Evolutionary conservation across 179 eudicot genomes (phyloP), one percentile per base, ranked within the genome.

Genomic region (Pouteria campechiana): DNA sequence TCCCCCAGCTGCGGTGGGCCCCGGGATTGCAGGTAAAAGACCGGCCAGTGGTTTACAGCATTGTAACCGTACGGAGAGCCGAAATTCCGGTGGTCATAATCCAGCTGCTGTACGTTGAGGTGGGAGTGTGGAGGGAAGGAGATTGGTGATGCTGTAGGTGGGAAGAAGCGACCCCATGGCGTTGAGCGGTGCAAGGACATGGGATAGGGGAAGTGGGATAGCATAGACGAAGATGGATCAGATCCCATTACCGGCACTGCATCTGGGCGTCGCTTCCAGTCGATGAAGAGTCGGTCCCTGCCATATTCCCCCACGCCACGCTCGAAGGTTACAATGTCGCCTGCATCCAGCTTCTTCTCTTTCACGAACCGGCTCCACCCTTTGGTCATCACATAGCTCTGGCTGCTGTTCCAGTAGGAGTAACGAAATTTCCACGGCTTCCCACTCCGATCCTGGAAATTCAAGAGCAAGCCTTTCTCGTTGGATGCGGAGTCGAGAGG

Each of bases 351-450:
- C 64, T 44, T 50, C 59, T 84, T 88, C 52, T 88, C 97, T 64
- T 88, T 88, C 17, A 87, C 96, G 29, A 76, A 87, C 4, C 96
- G 54, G 52, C 96, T 87, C 96, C 96, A 87, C 0, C 96, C 96
- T 36, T 87, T 83, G 0, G 94, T 83, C 7, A 83, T 24, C 2
- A 87, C 96, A 28, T 87, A 87, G 39, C 92, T 79, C 41, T 87
- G 96, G 35, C 87, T 76, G 31, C 94, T 83, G 15, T 87, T 87
- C 96, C 96, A 85, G 33, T 85, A 85, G 0, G 95, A 89, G 65
- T 85, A 88, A 11, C 93, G 55, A 54, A 89, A 89, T 17, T 93
- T 28, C 97, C 97, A 89, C 0, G 78, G 58, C 54, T 89, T 89
- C 7, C 97, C 97, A 0, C 47, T 65, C 2, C 73, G 41, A 52